Evolutionary conservation across 306 rosid genomes (phyloP), one percentile per base, ranked within the genome.

Genomic region (Notholithocarpus densiflorus): DNA sequence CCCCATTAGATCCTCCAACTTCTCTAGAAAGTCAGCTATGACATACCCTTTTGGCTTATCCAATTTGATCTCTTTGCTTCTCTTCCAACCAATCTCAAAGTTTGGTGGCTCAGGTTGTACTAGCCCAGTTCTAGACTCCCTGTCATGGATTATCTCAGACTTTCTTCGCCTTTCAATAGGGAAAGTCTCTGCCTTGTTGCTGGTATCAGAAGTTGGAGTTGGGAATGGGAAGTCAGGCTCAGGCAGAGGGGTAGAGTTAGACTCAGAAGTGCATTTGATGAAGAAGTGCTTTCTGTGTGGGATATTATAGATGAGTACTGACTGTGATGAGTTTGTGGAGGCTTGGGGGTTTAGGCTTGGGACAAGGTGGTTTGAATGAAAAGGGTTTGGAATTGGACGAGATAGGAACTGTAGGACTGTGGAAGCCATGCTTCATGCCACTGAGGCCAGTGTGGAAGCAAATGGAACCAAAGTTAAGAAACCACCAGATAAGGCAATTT

Each of bases 1-100:
- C 72, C 84, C 96, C 95, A 94, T 92, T 3, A 94, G 79, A 1
- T 45, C 81, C 81, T 92, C 98, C 29, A 94, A 56, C 86, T 94
- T 94, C 88, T 91, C 97, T 81, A 94, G 79, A 69, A 94, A 87
- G 27, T 94, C 98, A 65, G 96, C 94, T 66, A 94, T 86, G 53
- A 87, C 89, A 83, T 80, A 83, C 82, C 98, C 98, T 53, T 87
- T 73, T 72, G 98, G 97, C 84, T 84, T 85, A 88, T 92, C 98
- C 6, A 84, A 19, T 8, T 84, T 84, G 5, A 92, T 92, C 89
- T 85, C 87, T 51, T 94, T 94, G 0, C 93, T 94, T 73, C 98
- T 94, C 87, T 91, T 94, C 98, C 97, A 94, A 1, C 98, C 98
- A 34, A 94, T 83, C 74, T 94, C 92, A 45, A 91, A 94, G 86